Evolutionary conservation across 75 land plant species (phyloP), one percentile per base, ranked within the genome.

Genomic region (Cryptomeria japonica): DNA sequence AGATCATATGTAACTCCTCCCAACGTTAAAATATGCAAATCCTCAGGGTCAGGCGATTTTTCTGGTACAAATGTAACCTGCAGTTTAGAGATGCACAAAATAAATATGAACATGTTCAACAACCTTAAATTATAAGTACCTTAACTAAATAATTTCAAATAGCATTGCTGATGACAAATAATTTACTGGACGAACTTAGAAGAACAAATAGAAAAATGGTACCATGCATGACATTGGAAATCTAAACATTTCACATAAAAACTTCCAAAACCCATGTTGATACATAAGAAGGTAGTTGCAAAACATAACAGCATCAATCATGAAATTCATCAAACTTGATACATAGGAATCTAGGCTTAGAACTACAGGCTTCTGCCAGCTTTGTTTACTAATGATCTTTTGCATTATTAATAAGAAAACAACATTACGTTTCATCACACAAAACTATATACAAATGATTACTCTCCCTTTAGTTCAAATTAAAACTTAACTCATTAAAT

Each of bases 31-130:
- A 85, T 82, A 75, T 90, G 95, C 56, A 93, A 91, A 88, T 90
- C 93, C 56, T 95, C 94, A 28, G 94, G 89, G 7, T 96, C 97
- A 41, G 95, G 86, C 12, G 89, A 86, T 36, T 89, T 91, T 87
- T 89, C 94, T 46, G 99, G 93, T 77, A 95, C 96, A 94, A 96
- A 98, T 19, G 99, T 94, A 31, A 98, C 94, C 99, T 98, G 93
- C 90, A 90, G 87, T 19, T 49, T 10, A 75, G 16, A 64, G 10
- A 25, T 41, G 84, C 19, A 80, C 80, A 90, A 76, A 55, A 88
- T 36, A 47, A 13, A 61, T 70, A 32, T 53, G 76, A 41, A 19
- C 77, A 64, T 78, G 72, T 84, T 84, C 31, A 87, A 85, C 15
- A n/a, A 32, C 80, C 18, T 19, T 15, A 36, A 37, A 73, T 32